phyloP scores from a whole-genome alignment of 352 stramenopile genomes.

The Pythium angustatum region DNA sequence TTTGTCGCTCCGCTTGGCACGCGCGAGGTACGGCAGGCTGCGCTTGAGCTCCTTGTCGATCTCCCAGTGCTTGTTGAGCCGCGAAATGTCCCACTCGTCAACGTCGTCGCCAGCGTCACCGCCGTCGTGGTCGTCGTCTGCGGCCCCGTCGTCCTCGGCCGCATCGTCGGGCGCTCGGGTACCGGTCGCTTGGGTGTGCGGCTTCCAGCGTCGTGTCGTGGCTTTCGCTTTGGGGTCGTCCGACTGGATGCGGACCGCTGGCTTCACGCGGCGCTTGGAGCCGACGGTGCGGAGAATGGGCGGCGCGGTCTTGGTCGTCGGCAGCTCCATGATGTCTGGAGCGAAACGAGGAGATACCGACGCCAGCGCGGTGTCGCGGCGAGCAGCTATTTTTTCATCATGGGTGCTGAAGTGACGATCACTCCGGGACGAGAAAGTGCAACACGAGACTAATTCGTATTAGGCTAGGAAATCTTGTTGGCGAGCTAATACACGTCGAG shows the following conservation, averaged over 20 bases:
- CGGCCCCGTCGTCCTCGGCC: background rate
- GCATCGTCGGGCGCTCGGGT: background rate
- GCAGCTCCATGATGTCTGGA: too few species aligned
- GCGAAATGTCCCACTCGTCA: constrained; percentile 62
- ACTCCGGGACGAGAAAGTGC: background rate
- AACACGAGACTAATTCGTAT: background rate
- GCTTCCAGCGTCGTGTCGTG: background rate
- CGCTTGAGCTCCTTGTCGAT: constrained; percentile 63
- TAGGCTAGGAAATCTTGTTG: too few species aligned
- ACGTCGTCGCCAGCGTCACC: background rate
- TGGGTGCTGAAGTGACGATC: background rate
- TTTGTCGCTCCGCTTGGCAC: constrained; percentile 43
- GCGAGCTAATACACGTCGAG: too few species aligned
- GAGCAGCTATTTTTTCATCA: too few species aligned
- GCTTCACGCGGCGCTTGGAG: background rate
- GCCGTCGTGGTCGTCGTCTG: background rate
- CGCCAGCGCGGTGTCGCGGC: too few species aligned
- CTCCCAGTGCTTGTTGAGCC: constrained; percentile 73
- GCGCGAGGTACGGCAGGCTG: constrained; percentile 58
- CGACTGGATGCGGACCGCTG: background rate
- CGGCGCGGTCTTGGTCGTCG: too few species aligned
- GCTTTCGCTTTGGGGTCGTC: background rate
- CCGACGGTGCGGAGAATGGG: too few species aligned
- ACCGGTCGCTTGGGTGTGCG: background rate
- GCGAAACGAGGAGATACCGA: too few species aligned